Percentiles rank a stretch among this genome's conserved stretches.
Conservation (phyloP, 2,329 filamentous ascomycete species). For the Calonectria crousiana region DNA sequence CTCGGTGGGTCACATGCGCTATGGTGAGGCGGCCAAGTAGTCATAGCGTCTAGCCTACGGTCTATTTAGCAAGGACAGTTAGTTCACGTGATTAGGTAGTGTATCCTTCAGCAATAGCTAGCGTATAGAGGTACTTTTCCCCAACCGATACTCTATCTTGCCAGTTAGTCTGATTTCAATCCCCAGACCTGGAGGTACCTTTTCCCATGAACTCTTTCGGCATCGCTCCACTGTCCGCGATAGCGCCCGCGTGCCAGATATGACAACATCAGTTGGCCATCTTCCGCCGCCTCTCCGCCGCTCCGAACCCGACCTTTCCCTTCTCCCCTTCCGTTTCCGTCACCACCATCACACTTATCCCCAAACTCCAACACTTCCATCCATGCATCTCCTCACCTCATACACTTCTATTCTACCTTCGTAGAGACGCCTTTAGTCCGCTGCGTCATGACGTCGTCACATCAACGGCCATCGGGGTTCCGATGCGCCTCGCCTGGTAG, state of each 20-base stretch:
- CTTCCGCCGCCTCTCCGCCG: slow-evolving; percentile 30
- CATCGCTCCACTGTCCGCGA: slow-evolving; percentile 35
- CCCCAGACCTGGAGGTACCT: slow-evolving; percentile 16
- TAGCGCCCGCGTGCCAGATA: slow-evolving; percentile 42
- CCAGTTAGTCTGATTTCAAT: slow-evolving; percentile 15
- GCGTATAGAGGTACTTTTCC: background rate
- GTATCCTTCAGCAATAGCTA: background rate
- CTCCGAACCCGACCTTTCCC: slow-evolving; percentile 27
- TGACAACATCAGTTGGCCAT: slow-evolving; percentile 46
- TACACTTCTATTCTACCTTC: slow-evolving; percentile 14
- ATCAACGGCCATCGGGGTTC: slow-evolving; percentile 31
- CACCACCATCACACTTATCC: slow-evolving; percentile 22
- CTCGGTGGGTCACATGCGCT: slow-evolving; percentile 32
- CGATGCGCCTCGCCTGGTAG: slow-evolving; percentile 69
- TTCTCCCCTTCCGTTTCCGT: slow-evolving; percentile 20
- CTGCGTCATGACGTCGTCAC: slow-evolving; percentile 37
- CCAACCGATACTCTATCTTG: background rate
- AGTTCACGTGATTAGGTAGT: fast-evolving
- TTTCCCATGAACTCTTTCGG: slow-evolving; percentile 18
- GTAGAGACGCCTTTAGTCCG: slow-evolving; percentile 26
- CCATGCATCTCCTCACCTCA: background rate
- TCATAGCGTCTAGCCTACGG: background rate
- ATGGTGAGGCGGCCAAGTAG: slow-evolving; percentile 7
- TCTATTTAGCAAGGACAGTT: background rate
- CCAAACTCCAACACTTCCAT: background rate